Evolutionary conservation across 257 asterid genomes (phyloP).

Genomic region (Solanum virginianum): DNA sequence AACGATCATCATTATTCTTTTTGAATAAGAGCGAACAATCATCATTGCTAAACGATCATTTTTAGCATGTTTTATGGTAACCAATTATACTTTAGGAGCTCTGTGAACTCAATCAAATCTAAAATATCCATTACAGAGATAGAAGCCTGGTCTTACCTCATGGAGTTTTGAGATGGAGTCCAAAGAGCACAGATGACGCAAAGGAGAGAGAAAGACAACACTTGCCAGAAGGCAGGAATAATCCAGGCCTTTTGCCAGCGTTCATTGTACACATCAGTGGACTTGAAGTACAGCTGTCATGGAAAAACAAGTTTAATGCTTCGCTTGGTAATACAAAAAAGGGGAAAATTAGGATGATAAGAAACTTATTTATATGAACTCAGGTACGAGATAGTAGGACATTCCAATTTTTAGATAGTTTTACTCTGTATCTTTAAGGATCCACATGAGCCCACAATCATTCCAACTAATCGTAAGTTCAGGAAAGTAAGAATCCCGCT

Average conservation of each 20-base stretch:
- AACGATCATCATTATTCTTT: not conserved
- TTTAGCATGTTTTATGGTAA: not conserved
- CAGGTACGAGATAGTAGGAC: not conserved
- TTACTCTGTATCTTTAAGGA: not conserved
- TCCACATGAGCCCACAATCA: not conserved
- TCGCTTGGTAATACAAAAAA: not conserved
- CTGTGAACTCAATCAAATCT: not conserved
- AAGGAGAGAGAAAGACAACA: slow-evolving; percentile 74
- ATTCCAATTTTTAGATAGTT: not conserved
- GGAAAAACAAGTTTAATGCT: not conserved
- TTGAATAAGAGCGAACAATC: not conserved
- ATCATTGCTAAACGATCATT: not conserved
- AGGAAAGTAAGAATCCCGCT: not conserved
- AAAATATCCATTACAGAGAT: not conserved
- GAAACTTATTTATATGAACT: not conserved
- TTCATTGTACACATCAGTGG: slow-evolving; percentile 77
- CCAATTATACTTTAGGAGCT: not conserved
- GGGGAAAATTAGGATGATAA: not conserved
- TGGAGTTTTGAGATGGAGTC: slow-evolving; percentile 92
- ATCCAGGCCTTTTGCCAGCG: slow-evolving; percentile 94
- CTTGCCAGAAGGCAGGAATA: slow-evolving; percentile 96
- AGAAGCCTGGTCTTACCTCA: slow-evolving; percentile 32
- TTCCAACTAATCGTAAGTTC: not conserved
- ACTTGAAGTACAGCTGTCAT: slow-evolving; percentile 79
- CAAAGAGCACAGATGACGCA: slow-evolving; percentile 89